Evolutionary conservation across 169 alveolate species (phyloP).

Genomic region (Amoebophrya sp.): DNA sequence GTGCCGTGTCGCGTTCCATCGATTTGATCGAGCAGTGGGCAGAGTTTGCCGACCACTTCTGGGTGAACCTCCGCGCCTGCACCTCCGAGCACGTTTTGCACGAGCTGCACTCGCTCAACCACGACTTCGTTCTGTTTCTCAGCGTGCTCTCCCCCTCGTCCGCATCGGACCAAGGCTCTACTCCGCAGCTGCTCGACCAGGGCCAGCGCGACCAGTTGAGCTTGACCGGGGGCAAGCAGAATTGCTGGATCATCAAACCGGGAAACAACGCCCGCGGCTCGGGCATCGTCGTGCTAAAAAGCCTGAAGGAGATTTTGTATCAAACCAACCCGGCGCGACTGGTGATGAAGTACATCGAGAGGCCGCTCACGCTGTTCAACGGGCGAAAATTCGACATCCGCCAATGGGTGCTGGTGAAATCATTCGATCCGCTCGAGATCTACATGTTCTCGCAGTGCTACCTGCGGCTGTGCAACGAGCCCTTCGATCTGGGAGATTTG

Average conservation of each 20-base stretch:
- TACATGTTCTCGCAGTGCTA: neutral
- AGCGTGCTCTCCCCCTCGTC: too few species aligned
- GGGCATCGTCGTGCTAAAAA: neutral
- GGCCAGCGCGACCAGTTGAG: too few species aligned
- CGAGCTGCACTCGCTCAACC: too few species aligned
- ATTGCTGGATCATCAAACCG: neutral
- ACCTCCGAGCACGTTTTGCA: neutral
- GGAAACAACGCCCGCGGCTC: neutral
- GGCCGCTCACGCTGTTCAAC: conserved; percentile 22
- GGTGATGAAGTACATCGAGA: conserved; percentile 25
- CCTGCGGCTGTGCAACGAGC: conserved; percentile 27
- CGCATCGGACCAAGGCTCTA: too few species aligned
- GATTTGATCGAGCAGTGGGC: neutral
- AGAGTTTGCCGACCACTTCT: neutral
- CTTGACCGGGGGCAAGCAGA: neutral
- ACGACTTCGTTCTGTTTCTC: too few species aligned
- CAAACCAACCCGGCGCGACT: neutral
- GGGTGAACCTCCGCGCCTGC: neutral
- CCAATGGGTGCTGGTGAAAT: conserved; percentile 1
- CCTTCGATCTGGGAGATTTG: conserved; percentile 28
- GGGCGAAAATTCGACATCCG: conserved; percentile 29
- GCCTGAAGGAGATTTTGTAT: neutral
- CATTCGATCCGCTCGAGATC: neutral
- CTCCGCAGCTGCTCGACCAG: too few species aligned
- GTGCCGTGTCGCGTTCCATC: neutral